phyloP scores from a whole-genome alignment of 306 rosid genomes.

The Canavalia gladiata region DNA sequence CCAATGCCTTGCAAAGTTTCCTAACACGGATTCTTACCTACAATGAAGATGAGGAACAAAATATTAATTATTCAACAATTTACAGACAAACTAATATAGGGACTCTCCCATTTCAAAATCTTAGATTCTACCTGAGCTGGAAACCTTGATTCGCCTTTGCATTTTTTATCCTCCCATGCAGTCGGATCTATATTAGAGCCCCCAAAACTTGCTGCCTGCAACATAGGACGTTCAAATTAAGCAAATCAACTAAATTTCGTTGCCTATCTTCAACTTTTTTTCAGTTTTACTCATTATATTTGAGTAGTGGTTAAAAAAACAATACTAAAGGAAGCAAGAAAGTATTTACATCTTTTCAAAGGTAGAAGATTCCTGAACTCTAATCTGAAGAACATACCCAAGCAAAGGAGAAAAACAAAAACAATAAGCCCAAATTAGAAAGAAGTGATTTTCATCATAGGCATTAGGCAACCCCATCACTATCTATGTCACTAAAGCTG shows the following conservation, averaged over 20 bases:
- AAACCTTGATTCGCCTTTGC: slow-evolving; percentile 98
- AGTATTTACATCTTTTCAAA: background rate
- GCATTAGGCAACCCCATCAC: background rate
- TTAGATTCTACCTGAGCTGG: slow-evolving; percentile 89
- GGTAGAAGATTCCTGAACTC: slow-evolving; percentile 9
- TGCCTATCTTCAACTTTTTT: slow-evolving; percentile 4
- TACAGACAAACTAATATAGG: slow-evolving; percentile 9
- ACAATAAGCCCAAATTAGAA: background rate
- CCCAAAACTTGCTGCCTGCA: slow-evolving; percentile 95
- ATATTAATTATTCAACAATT: background rate
- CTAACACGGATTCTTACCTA: slow-evolving; percentile 90
- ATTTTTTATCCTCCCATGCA: slow-evolving; percentile 99
- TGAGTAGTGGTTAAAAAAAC: background rate
- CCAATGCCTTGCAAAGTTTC: slow-evolving; percentile 90
- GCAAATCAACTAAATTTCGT: slow-evolving; percentile 27
- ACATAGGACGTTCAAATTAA: slow-evolving; percentile 29
- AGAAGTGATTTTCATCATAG: background rate
- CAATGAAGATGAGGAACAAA: slow-evolving; percentile 16
- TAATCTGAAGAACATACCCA: slow-evolving; percentile 16
- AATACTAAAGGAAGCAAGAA: slow-evolving; percentile 1
- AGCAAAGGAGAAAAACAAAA: slow-evolving; percentile 14
- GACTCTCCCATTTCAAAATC: slow-evolving; percentile 9
- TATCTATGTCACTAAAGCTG: background rate
- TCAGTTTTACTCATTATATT: background rate
- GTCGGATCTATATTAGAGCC: slow-evolving; percentile 99